Evolutionary conservation across 2,329 filamentous ascomycete species (phyloP), one percentile per base, ranked within the genome.

Genomic region (Paecilomyces fulvus): DNA sequence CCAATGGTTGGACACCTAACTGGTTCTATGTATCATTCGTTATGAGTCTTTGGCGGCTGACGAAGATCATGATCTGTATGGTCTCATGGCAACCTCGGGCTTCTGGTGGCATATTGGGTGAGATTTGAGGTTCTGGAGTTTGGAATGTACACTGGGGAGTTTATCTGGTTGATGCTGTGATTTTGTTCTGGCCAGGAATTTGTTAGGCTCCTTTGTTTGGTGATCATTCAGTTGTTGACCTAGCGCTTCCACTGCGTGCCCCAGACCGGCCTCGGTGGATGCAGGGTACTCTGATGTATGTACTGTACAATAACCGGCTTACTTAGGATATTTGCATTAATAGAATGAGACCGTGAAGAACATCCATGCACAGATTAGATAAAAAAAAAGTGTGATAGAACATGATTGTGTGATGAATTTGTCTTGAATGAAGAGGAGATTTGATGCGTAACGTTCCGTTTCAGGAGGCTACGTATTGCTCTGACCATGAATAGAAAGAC

Each of bases 1-100:
- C 50, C 73, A 75, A 51, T 79, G 76, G 76, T 68, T 79, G 60
- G 64, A 43, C 53, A 74, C 33, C 51, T 43, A 17, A 53, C 51
- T 2, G 56, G 50, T 65, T 60, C 51, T 61, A 56, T 57, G 14
- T 9, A 30, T 54, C 11, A 46, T 30, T 25, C 12, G 46, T 52
- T n/a, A 51, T 14, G 20, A 33, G 25, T 50, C 43, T 25, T 33
- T 52, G 48, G 25, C 46, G 54, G 30, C 50, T 51, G 37, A 56
- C 30, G 51, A 53, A 49, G 51, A 58, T 30, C 49, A 57, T 49
- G 28, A 53, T 58, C 54, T 63, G 30, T 56, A 60, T 46, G 53
- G 7, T 23, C 59, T 53, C 56, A 58, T 51, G 43, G 56, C 20
- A 53, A 59, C 37, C 20, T 43, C 37, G 14, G 37, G 37, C n/a